Conservation (phyloP, 257 asterid genomes). For the Perilla frutescens region DNA sequence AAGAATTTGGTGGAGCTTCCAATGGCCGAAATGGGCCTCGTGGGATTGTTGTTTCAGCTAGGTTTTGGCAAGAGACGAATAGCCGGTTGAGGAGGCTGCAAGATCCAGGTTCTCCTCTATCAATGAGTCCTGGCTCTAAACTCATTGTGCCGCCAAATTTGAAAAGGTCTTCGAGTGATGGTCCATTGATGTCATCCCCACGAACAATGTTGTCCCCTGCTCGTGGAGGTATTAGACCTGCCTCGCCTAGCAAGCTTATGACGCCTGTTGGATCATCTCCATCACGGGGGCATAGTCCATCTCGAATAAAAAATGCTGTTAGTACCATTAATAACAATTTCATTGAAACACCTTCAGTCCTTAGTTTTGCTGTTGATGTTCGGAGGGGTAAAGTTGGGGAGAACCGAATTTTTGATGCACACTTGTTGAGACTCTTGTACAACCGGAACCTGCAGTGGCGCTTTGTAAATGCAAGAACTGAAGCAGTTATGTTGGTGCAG, state of each 20-base stretch:
- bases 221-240: slow-evolving; percentile 68
- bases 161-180: slow-evolving; percentile 64
- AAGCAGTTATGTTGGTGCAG: slow-evolving; percentile 74
- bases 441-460: slow-evolving; percentile 96
- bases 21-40: slow-evolving; percentile 55
- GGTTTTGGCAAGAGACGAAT: slow-evolving; percentile 97
- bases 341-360: slow-evolving; percentile 84
- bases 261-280: slow-evolving; percentile 71
- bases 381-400: slow-evolving; percentile 97
- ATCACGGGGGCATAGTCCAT: slow-evolving; percentile 75
- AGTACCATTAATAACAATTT: slow-evolving; percentile 73
- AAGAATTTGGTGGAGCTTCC: slow-evolving; percentile 58
- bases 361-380: slow-evolving; percentile 92
- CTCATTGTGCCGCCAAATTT: slow-evolving; percentile 59
- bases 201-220: slow-evolving; percentile 68
- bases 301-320: slow-evolving; percentile 75
- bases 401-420: slow-evolving; percentile 82
- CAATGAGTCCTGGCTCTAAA: slow-evolving; percentile 72
- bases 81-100: slow-evolving; percentile 85
- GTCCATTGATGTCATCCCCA: slow-evolving; percentile 51
- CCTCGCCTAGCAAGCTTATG: slow-evolving; percentile 78
- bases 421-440: slow-evolving; percentile 79
- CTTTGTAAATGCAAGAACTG: slow-evolving; percentile 82
- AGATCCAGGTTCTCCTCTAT: slow-evolving; percentile 80
- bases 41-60: slow-evolving; percentile 80